Base-by-base conservation (phyloP, 371 early-diverging fungal genomes). In the Phascolomyces articulosus region DNA sequence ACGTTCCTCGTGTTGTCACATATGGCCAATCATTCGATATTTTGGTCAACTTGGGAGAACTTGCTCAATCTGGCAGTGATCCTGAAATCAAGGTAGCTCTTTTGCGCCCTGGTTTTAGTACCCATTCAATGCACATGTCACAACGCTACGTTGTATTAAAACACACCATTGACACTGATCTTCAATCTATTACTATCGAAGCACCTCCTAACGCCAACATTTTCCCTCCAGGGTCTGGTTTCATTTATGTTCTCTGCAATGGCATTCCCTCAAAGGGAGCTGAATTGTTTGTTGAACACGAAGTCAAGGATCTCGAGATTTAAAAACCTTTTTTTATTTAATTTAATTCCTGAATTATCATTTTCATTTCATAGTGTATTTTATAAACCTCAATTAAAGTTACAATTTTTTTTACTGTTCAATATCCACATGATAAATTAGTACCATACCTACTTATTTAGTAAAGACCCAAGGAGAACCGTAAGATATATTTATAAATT, bases 81-180 rank as follows among this genome's bases (percentile, higher is more conserved):
- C 67, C 69, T n/a, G 71, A 75, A 16, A 16, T 84, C 31, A 67
- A 70, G 29, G 85, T 80, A 13, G 79, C 70, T 11, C 11, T 83
- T 41, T 64, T 87, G 15, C 66, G 78, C 27, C 72, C 77, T 48
- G 88, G 88, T 3, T 86, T 89, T 64, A 81, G 83, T 48, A 90
- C 90, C 13, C 90, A 90, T 63, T 85, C 87, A 15, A 79, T 83
- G 55, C 85, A 87, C 63, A 87, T 90, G 86, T 84, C 83, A 7
- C 88, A 87, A 61, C 75, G 89, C 18, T 83, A 85, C 67, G 74
- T 82, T 53, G 68, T 63, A 64, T 55, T 82, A 58, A 18, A 55
- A 21, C 60, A 77, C 55, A 54, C 66, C 57, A 62, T 74, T 1
- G 60, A 68, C 15, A 48, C 71, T 9, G 75, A 74, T 58, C 11